phyloP scores from a whole-genome alignment of 129 eudicot species.

The Tanacetum coccineum region DNA sequence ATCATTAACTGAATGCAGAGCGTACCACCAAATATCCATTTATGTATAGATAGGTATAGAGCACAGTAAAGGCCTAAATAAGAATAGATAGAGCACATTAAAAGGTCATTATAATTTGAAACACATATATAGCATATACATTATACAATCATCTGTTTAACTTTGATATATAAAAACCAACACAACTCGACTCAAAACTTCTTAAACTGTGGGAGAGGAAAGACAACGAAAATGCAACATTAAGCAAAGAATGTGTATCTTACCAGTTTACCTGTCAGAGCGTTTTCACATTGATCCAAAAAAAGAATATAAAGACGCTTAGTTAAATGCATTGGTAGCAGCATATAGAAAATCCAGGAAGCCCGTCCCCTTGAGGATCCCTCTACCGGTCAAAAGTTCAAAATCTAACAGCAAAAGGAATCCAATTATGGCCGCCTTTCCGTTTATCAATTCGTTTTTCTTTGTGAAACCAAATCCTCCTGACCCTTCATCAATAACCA shows the following conservation, averaged over 20 bases:
- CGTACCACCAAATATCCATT: no score
- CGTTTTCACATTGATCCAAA: not conserved
- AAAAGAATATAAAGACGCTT: not conserved
- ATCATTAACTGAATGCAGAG: no score
- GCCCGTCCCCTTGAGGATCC: slow-evolving; percentile 91
- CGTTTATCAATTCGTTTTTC: slow-evolving; percentile 78
- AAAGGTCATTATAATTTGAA: not conserved
- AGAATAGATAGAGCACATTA: not conserved
- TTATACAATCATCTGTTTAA: slow-evolving; percentile 5
- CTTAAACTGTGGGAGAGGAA: not conserved
- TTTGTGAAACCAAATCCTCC: slow-evolving; percentile 80
- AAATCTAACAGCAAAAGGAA: slow-evolving; percentile 82
- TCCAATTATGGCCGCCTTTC: slow-evolving; percentile 88
- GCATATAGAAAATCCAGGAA: slow-evolving; percentile 92
- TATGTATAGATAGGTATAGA: not conserved
- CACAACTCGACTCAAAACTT: slow-evolving; percentile 19
- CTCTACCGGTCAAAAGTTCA: slow-evolving; percentile 87
- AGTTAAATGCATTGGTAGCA: slow-evolving; percentile 52
- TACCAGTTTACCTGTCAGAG: slow-evolving; percentile 23
- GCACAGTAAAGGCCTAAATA: not conserved
- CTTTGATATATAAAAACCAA: slow-evolving; percentile 14
- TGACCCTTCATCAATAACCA: slow-evolving; percentile 75
- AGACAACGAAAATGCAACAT: slow-evolving; percentile 2
- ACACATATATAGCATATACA: slow-evolving; percentile 31
- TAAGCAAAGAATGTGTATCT: slow-evolving; percentile 22